Conservation (phyloP, 1,139 yeast genomes). For the Geotrichum armillariae region DNA sequence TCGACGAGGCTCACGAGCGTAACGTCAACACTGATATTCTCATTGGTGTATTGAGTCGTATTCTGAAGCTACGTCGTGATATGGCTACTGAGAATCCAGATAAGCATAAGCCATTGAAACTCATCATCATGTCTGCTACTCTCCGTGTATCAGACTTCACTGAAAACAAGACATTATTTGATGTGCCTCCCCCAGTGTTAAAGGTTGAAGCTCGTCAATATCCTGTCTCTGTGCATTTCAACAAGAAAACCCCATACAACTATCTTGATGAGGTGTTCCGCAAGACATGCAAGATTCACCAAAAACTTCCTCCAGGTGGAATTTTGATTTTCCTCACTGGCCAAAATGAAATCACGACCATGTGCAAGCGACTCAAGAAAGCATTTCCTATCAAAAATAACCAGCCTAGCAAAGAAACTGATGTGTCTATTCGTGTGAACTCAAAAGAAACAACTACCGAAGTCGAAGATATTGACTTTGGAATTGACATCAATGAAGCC, state of each 20-base stretch:
- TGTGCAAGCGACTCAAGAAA: constrained; percentile 66
- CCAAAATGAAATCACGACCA: constrained; percentile 80
- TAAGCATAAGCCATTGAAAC: constrained; percentile 54
- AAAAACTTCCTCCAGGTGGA: constrained; percentile 88
- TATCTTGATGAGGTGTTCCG: constrained; percentile 85
- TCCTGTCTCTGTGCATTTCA: constrained; percentile 92
- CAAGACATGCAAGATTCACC: constrained; percentile 86
- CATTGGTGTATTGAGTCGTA: constrained; percentile 90
- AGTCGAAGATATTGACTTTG: constrained; percentile 86
- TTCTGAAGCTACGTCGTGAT: constrained; percentile 69
- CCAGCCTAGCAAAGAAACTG: constrained; percentile 37
- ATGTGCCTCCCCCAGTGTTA: constrained; percentile 82
- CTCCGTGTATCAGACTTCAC: constrained; percentile 90
- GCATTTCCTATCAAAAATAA: constrained; percentile 62
- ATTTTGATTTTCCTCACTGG: constrained; percentile 91
- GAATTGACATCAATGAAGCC: constrained; percentile 47
- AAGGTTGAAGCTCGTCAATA: constrained; percentile 94
- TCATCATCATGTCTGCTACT: constrained; percentile 89
- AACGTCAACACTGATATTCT: constrained; percentile 93
- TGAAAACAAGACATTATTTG: constrained; percentile 70
- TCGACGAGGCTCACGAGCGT: constrained; percentile 98
- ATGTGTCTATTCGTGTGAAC: constrained; percentile 51
- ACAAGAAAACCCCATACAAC: constrained; percentile 70
- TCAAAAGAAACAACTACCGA: constrained; percentile 69
- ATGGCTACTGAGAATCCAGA: constrained; percentile 37